phyloP scores from a whole-genome alignment of 208 protist genomes.

The Acanthamoeba lenticulata region DNA sequence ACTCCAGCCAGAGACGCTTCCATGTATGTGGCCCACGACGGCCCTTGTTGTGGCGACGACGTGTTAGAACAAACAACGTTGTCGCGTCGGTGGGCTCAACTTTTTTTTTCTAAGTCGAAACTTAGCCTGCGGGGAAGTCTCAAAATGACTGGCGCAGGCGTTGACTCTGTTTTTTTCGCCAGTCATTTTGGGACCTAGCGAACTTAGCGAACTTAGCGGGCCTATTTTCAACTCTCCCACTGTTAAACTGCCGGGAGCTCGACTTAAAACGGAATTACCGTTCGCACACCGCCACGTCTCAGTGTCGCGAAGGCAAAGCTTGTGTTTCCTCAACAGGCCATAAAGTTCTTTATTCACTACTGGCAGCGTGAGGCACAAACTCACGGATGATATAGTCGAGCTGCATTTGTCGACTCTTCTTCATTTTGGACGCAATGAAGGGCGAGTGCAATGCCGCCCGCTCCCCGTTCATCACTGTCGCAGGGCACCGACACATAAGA shows the following conservation, averaged over 20 bases:
- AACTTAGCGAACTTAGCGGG: no score
- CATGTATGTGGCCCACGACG: no score
- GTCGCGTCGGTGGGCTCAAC: no score
- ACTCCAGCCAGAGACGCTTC: no score
- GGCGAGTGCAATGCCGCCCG: neutral
- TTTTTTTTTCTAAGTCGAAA: conserved; percentile 4
- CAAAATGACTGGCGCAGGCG: neutral
- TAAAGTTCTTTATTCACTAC: neutral
- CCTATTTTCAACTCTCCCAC: no score
- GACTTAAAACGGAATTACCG: no score
- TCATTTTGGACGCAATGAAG: conserved; percentile 12
- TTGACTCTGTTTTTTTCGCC: neutral
- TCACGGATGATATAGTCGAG: conserved; percentile 27
- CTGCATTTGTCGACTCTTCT: conserved; percentile 25
- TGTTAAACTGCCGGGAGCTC: no score
- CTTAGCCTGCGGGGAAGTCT: neutral
- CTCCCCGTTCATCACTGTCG: conserved; percentile 25
- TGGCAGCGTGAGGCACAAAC: neutral
- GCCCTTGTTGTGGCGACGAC: no score
- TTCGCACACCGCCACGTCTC: no score
- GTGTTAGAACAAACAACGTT: no score
- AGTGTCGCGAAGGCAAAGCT: no score
- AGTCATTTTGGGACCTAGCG: neutral
- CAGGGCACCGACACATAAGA: neutral
- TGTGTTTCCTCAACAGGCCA: no score